Base-by-base conservation (phyloP, 305 asterid species). In the Solanum hybrid region DNA sequence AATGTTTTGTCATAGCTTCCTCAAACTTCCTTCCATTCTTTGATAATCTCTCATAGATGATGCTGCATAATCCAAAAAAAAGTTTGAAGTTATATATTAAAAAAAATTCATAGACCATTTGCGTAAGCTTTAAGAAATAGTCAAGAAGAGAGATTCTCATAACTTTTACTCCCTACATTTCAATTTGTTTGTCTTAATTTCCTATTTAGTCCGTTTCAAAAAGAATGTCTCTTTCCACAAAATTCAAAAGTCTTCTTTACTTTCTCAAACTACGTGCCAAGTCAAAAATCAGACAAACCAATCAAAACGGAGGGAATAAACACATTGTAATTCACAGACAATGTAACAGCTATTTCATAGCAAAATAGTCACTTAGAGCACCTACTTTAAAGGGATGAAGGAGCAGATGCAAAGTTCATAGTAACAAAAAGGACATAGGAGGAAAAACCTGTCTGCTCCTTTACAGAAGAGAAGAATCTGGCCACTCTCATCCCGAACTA, bases 361-460 rank as follows among this genome's bases (percentile, higher is more conserved):
- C 24, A 57, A 57, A 57, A 57, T 57, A 57, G 24, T 57, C 69
- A 57, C 14, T 67, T 67, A 4, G 29, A n/a, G 29, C 11, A 18
- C 87, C 87, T 29, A 46, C 73, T 29, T 83, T 46, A 83, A 57
- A 83, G 87, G 87, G 34, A 37, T 24, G 61, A 35, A 79, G 61
- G 34, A 79, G 86, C 86, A 79, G 61, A 83, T 29, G 74, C 73
- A 28, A 26, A 88, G 39, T 40, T 88, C 77, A 51, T 20, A 24
- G 22, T 18, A 78, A 22, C 36, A 76, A n/a, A 77, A 88, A 90
- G 87, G 88, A 42, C 29, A 73, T 36, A 37, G 57, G 40, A 73
- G 85, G 76, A 87, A 87, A 87, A 69, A 97, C 99, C 95, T 97
- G 94, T 97, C 99, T 51, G 99, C 99, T 94, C 99, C 99, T 94